A percentile compares a stretch with the other conserved stretches of the same genome.
phyloP scores from a whole-genome alignment of 345 rosid genomes.

The Brassica cretica region DNA sequence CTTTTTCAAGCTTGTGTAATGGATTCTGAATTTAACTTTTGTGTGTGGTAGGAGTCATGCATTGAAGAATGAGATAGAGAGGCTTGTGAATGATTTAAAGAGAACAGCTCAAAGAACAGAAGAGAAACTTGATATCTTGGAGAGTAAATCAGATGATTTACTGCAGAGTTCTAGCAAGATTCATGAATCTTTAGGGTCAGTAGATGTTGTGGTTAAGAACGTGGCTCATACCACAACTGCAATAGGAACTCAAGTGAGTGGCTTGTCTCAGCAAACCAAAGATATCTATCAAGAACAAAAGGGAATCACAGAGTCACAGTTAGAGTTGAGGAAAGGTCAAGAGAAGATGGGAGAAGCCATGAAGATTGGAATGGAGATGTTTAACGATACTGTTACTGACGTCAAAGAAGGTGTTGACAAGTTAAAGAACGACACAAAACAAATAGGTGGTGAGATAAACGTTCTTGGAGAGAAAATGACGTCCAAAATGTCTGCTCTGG shows the following conservation, averaged over 20 bases:
- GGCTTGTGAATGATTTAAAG: conserved; percentile 73
- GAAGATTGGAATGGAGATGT: conserved; percentile 60
- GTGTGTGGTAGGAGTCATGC: conserved; percentile 54
- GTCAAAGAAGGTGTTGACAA: conserved; percentile 53
- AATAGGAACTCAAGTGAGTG: conserved; percentile 48
- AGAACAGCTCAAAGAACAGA: conserved; percentile 57
- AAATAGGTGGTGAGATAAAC: conserved; percentile 61
- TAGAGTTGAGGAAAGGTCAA: conserved; percentile 56
- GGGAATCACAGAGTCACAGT: conserved; percentile 60
- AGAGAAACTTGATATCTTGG: conserved; percentile 52
- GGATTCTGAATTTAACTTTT: not conserved
- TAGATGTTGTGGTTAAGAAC: conserved; percentile 53
- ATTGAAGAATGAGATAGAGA: conserved; percentile 71
- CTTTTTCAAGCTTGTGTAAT: not conserved
- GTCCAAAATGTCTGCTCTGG: conserved; percentile 55
- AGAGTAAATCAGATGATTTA: conserved; percentile 49
- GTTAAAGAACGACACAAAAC: conserved; percentile 53
- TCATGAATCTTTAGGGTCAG: conserved; percentile 50
- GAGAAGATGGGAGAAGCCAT: conserved; percentile 56
- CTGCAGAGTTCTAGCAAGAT: conserved; percentile 53
- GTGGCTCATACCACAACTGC: conserved; percentile 53
- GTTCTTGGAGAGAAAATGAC: conserved; percentile 56
- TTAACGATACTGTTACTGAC: conserved; percentile 50
- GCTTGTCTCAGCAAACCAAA: conserved; percentile 50
- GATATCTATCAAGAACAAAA: conserved; percentile 56